Evolutionary conservation across 202 grass and related monocot genomes (phyloP), one percentile per base, ranked within the genome.

Genomic region (Digitaria exilis): DNA sequence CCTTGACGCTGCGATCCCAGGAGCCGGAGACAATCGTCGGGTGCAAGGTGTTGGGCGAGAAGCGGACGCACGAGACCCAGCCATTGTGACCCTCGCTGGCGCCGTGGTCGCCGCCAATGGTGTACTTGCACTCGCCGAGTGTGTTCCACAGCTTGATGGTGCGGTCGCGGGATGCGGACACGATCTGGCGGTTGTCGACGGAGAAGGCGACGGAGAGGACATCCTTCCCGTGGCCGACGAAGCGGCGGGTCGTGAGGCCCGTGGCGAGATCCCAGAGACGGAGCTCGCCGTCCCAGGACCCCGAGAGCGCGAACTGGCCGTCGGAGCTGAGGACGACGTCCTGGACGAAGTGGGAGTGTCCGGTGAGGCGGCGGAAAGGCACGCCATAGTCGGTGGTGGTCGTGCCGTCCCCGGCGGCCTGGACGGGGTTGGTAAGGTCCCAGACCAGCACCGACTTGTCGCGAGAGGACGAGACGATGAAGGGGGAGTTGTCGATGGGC

Each of bases 91-190:
- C 91, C 69, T 94, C 87, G 48, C 64, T 37, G 19, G 42, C 77
- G 18, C 84, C 85, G 4, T 71, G 73, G 26, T 85, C 89, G 8
- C 90, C 94, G 29, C 90, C 83, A 26, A 97, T 92, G 6, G 94
- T 94, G 86, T 94, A 92, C 80, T 97, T 94, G 91, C 86, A 97
- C 60, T 97, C 91, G 28, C 91, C 86, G 16, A 92, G 94, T 18
- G 92, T 94, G 69, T 92, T 97, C 89, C 87, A 97, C 2, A 94
- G 73, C 87, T 90, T 97, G 77, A 97, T 97, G 71, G 89, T 97
- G 12, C 87, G 84, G 42, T 97, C 94, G 21, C 91, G 91, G 35
- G 91, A 87, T 2, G 94, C 89, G 14, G 91, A 97, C 4, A 94
- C 91, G 56, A 97, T 94, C 89, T 97, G 91, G 13, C 91, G 87